Base-by-base conservation (phyloP, 768 basidiomycete species). In the Mycena olivaceomarginata region DNA sequence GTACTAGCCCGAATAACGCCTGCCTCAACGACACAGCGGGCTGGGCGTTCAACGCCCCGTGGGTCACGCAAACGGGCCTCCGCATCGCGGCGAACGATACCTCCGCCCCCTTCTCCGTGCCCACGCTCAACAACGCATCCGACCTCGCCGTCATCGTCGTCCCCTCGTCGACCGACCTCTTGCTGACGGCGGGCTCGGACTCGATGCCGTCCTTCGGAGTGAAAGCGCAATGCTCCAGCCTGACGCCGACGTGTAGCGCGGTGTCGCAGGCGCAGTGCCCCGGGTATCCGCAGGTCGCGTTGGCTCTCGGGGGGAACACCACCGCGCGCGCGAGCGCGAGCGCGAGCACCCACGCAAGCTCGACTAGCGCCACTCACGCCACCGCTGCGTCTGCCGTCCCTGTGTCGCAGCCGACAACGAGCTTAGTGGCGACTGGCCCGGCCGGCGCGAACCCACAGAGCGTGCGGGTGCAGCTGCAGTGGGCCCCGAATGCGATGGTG, bases 141-240 rank as follows among this genome's bases (percentile, higher is more conserved):
- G 75, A 72, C 45, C 64, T 72, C 41, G 70, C 75, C n/a, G 39
- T 72, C 31, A 67, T 72, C 31, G 72, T 77, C 51, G 67, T 77
- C 31, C 66, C 72, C 40, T 12, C 45, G 40, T 63, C 46, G 31
- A 5, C 25, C n/a, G 31, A 72, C 51, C 25, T 53, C 20, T 57
- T 43, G 13, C 2, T 64, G 12, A n/a, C 25, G 12, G 37, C 46
- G 8, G 40, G 70, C 15, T 1, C 5, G 40, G 45, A 31, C 31
- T 31, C 31, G 16, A 53, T 37, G 10, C 72, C 76, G 15, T 73
- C 76, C 20, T 77, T 77, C 62, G 76, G 76, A 56, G 59, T 77
- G 13, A 45, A 46, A 9, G 71, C 76, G 2, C 60, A 77, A 39
- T 77, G 76, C 51, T n/a, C 20, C 31, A 73, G 63, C 31, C 67